Percentiles rank a stretch among this genome's conserved stretches.
Evolutionary conservation across 495 filamentous ascomycete genomes (phyloP).

Genomic region (Elaphomyces granulatus): DNA sequence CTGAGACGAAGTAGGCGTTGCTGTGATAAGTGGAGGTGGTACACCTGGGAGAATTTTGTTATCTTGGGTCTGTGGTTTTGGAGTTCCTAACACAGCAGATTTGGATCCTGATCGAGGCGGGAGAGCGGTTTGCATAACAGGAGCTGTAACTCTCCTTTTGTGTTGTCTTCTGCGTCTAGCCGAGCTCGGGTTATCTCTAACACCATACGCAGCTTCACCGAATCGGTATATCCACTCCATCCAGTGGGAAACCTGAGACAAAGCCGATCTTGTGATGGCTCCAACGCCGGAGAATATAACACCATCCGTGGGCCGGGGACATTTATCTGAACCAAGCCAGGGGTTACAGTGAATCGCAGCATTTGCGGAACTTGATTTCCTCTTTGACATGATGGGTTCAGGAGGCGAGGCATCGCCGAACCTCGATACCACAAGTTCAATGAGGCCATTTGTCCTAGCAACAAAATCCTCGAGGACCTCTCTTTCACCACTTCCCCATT

Average conservation of each 20-base stretch:
- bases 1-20: conserved; percentile 10
- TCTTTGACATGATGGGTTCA: neutral
- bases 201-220: conserved; percentile 67
- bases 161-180: conserved; percentile 31
- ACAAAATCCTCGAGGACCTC: conserved; percentile 82
- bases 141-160: conserved; percentile 12
- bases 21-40: conserved; percentile 29
- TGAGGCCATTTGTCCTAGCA: conserved; percentile 43
- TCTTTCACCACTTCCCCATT: conserved; percentile 79
- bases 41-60: conserved; percentile 26
- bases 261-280: conserved; percentile 45
- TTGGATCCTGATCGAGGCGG: neutral
- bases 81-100: conserved; percentile 1
- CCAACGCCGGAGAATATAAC: conserved; percentile 71
- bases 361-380: conserved; percentile 2
- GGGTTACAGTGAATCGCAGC: conserved; percentile 9
- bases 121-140: neutral
- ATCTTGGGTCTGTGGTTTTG: conserved; percentile 14
- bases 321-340: conserved; percentile 54
- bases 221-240: conserved; percentile 68
- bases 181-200: conserved; percentile 55
- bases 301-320: conserved; percentile 59
- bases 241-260: conserved; percentile 61
- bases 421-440: conserved; percentile 75
- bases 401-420: conserved; percentile 45